Evolutionary conservation across 2,329 filamentous ascomycete genomes (phyloP).

Genomic region (Cryphonectria parasitica): DNA sequence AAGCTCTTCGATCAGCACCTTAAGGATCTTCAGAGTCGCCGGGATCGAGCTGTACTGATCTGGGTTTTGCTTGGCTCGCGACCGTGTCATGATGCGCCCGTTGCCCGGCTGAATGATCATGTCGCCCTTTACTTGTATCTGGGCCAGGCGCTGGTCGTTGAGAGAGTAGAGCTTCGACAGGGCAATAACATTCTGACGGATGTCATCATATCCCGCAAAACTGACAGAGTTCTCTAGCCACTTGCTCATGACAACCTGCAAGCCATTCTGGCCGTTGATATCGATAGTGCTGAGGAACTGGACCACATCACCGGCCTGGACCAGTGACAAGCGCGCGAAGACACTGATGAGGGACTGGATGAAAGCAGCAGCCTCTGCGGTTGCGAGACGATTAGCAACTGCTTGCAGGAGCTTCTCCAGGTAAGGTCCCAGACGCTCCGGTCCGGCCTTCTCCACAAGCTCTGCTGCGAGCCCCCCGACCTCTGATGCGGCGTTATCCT

Average conservation of each 20-base stretch:
- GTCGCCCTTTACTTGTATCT: slow-evolving; percentile 89
- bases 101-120: slow-evolving; percentile 74
- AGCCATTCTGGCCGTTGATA: slow-evolving; percentile 77
- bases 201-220: slow-evolving; percentile 98
- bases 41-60: slow-evolving; percentile 88
- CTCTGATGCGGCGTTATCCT: slow-evolving; percentile 93
- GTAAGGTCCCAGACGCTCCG: slow-evolving; percentile 87
- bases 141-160: slow-evolving; percentile 76
- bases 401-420: slow-evolving; percentile 86
- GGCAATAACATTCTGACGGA: slow-evolving; percentile 93
- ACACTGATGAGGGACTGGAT: slow-evolving; percentile 96
- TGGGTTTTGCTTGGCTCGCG: slow-evolving; percentile 84
- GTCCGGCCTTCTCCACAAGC: slow-evolving; percentile 92
- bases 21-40: slow-evolving; percentile 91
- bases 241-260: slow-evolving; percentile 87
- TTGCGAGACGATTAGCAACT: slow-evolving; percentile 81
- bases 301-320: slow-evolving; percentile 85
- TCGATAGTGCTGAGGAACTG: slow-evolving; percentile 87
- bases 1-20: slow-evolving; percentile 92
- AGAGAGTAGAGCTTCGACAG: slow-evolving; percentile 89
- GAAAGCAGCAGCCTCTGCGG: slow-evolving; percentile 82
- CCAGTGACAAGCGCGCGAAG: slow-evolving; percentile 86
- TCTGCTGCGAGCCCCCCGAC: slow-evolving; percentile 93
- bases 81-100: slow-evolving; percentile 90
- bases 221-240: slow-evolving; percentile 97